Percentiles rank a stretch among this genome's conserved stretches.
Conservation (phyloP, 1,139 yeast species). For the Candida glucosophila region DNA sequence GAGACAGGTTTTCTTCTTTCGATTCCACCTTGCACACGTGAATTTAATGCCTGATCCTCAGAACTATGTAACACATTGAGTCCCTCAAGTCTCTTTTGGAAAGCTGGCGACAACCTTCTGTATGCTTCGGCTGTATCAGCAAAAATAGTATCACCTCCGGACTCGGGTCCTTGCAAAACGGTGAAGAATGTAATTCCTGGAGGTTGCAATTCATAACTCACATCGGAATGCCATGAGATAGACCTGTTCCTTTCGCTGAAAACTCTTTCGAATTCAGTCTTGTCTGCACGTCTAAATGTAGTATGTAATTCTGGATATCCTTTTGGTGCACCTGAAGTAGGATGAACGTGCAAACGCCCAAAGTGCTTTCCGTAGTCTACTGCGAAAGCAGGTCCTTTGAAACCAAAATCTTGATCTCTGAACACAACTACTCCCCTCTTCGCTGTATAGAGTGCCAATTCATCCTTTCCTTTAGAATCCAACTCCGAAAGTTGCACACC, state of each 20-base stretch:
- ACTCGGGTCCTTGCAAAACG: conserved; percentile 50
- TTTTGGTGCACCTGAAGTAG: conserved; percentile 63
- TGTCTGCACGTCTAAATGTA: conserved; percentile 46
- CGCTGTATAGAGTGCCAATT: conserved; percentile 55
- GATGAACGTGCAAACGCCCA: conserved; percentile 67
- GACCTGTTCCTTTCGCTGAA: conserved; percentile 26
- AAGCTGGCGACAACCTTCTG: conserved; percentile 54
- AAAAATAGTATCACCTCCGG: conserved; percentile 77
- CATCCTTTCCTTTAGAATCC: conserved; percentile 47
- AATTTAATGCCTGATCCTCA: conserved; percentile 54
- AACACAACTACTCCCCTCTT: conserved; percentile 63
- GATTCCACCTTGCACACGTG: conserved; percentile 46
- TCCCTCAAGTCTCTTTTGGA: conserved; percentile 47
- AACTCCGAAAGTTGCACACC: conserved; percentile 54
- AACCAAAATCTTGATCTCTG: conserved; percentile 56
- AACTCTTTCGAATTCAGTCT: conserved; percentile 17
- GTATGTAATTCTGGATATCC: conserved; percentile 53
- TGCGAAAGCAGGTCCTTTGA: conserved; percentile 45
- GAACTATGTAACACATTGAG: conserved; percentile 63
- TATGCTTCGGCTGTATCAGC: conserved; percentile 60
- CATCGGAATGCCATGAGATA: conserved; percentile 59
- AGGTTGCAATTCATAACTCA: conserved; percentile 63
- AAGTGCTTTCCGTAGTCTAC: conserved; percentile 52
- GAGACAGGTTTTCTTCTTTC: conserved; percentile 57
- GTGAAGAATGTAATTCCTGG: conserved; percentile 59